These are phyloP conservation scores for Hamamelis virginiana DNA, from an alignment of 164 flowering plant genomes.

Conservation along the genomic window DNA sequence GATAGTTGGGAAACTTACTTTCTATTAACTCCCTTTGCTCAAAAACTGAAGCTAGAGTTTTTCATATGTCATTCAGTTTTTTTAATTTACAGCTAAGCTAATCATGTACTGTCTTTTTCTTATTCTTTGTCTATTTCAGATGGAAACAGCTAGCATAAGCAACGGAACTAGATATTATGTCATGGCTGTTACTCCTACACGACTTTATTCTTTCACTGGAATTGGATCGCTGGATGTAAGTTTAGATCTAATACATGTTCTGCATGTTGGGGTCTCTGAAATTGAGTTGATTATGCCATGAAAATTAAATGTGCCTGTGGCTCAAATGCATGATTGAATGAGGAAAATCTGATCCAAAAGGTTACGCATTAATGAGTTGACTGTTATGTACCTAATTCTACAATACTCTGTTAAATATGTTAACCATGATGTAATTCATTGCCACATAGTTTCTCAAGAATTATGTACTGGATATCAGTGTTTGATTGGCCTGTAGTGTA, in stretches of 20 bases:
- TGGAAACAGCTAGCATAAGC: conserved; percentile 76
- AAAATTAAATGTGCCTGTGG: background rate
- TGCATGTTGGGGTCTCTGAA: background rate
- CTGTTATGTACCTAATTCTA: background rate
- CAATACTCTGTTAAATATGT: background rate
- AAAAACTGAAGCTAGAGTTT: background rate
- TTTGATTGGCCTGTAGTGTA: too few species aligned
- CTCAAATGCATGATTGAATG: background rate
- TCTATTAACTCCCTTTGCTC: background rate
- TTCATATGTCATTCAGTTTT: background rate
- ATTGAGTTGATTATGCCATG: background rate
- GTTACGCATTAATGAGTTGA: background rate
- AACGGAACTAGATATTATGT: conserved; percentile 79
- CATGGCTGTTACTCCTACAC: conserved; percentile 97
- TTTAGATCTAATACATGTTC: conserved; percentile 14
- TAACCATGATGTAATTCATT: too few species aligned
- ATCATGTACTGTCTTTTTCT: background rate
- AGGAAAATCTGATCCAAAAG: background rate
- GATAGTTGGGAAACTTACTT: background rate
- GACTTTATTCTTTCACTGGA: conserved; percentile 91
- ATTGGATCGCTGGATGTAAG: conserved; percentile 86
- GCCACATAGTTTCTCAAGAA: too few species aligned
- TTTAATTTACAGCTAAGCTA: background rate
- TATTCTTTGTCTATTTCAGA: conserved; percentile 39
- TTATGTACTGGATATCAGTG: too few species aligned